Conservation (phyloP, 768 basidiomycete genomes). For the Xanthoconium purpureum region DNA sequence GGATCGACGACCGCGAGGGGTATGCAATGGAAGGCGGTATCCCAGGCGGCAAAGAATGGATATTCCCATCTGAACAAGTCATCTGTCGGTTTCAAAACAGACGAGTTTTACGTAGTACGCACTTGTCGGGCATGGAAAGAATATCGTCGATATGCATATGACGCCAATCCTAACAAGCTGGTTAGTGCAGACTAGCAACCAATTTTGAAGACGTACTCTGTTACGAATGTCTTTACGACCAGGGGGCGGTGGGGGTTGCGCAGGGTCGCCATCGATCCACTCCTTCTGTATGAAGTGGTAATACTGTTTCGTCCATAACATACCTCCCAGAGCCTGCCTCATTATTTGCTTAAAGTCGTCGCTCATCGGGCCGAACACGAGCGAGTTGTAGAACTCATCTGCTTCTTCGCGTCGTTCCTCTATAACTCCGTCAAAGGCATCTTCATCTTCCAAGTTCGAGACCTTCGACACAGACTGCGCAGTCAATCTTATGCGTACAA, state of each 20-base stretch:
- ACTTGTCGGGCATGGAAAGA: constrained; percentile 99
- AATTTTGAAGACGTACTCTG: constrained; percentile 44
- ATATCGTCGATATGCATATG: constrained; percentile 96
- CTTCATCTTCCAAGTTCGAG: constrained; percentile 81
- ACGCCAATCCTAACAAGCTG: constrained; percentile 72
- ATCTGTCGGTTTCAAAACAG: constrained; percentile 1
- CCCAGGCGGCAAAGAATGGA: constrained; percentile 98
- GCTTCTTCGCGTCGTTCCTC: constrained; percentile 92
- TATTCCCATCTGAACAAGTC: constrained; percentile 79
- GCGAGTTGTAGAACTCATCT: constrained; percentile 88
- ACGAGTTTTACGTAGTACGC: constrained; percentile 15
- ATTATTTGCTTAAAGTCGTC: constrained; percentile 95
- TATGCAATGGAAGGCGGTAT: constrained; percentile 99
- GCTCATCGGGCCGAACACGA: constrained; percentile 80
- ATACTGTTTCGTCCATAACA: constrained; percentile 99
- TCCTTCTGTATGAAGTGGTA: constrained; percentile 96
- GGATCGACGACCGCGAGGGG: constrained; percentile 96
- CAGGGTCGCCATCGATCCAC: constrained; percentile 94
- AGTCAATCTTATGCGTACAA: constrained; percentile 91
- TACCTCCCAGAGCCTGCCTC: constrained; percentile 93
- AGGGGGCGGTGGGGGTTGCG: constrained; percentile 91
- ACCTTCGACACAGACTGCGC: constrained; percentile 72
- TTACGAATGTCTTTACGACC: constrained; percentile 85
- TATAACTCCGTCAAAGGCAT: constrained; percentile 80
- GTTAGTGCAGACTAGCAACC: not conserved